phyloP scores from a whole-genome alignment of 2,329 filamentous ascomycete genomes.

The Exophiala sp. region DNA sequence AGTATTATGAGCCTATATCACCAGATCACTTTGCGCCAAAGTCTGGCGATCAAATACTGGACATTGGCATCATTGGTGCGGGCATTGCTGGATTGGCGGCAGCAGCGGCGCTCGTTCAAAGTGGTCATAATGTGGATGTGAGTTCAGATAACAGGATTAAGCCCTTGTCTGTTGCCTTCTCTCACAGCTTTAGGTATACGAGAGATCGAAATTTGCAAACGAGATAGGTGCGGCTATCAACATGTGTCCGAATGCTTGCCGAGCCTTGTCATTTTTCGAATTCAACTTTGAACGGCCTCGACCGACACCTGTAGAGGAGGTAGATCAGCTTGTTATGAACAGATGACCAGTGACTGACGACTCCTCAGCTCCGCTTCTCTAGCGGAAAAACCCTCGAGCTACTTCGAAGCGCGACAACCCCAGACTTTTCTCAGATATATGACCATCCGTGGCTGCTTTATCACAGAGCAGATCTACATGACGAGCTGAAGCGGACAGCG shows the following conservation, averaged over 20 bases:
- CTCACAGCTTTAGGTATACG: conserved; percentile 27
- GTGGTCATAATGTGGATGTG: conserved; percentile 33
- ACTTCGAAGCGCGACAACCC: background rate
- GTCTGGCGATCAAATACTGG: conserved; percentile 10
- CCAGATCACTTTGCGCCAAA: conserved; percentile 15
- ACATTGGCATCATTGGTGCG: conserved; percentile 30
- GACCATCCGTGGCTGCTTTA: conserved; percentile 27
- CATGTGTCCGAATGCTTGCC: conserved; percentile 31
- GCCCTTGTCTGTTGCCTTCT: too few species aligned
- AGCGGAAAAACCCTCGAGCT: conserved; percentile 2
- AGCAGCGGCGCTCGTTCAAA: conserved; percentile 32
- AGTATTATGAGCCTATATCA: conserved; percentile 12
- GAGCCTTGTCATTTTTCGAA: conserved; percentile 27
- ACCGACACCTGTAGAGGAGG: conserved; percentile 2
- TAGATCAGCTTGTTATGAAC: background rate
- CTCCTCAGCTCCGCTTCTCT: background rate
- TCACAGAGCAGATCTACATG: conserved; percentile 41
- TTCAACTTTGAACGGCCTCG: conserved; percentile 25
- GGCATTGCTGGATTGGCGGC: conserved; percentile 33
- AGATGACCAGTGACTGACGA: background rate
- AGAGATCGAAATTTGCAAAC: conserved; percentile 30
- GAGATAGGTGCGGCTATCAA: conserved; percentile 34
- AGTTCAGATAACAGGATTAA: conserved; percentile 2
- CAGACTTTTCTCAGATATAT: conserved; percentile 1
- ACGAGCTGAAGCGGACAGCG: conserved; percentile 33